Evolutionary conservation across 331 rosid genomes (phyloP), one percentile per base, ranked within the genome.

Genomic region (Malus hybrid): DNA sequence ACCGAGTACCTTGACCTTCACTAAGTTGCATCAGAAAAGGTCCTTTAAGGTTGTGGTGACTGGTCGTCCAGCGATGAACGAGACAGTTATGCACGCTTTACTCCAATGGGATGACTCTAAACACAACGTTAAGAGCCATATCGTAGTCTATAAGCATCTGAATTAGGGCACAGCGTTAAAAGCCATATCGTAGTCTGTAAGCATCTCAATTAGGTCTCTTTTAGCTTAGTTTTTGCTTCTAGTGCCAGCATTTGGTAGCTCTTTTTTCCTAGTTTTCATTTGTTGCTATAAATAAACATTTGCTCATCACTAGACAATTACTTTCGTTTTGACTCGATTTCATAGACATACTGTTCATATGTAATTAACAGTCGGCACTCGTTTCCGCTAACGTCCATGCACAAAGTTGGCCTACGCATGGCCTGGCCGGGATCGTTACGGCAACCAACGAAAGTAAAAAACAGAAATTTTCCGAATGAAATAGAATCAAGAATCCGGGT

Each of bases 31-130:
- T 68, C 81, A 87, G 72, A 73, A 73, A n/a, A 75, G 18, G 70
- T 74, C 89, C n/a, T 90, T 90, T 70, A 90, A 83, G 88, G 92
- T 90, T 52, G 78, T 78, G 11, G 48, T 91, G 48, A 75, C 77
- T 61, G 97, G 95, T 10, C 62, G 83, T 39, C 73, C 87, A 10
- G 39, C 77, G 87, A 22, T 64, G 11, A 6, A n/a, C 0, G 88
- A 46, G 7, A 29, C 42, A 7, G 5, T 73, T 20, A 15, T 79
- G 44, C 52, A 84, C 2, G 94, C 90, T 31, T 69, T 74, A 11
- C 87, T 90, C 8, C 89, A 88, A 76, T 93, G 98, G 98, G 65
- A 44, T 22, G 96, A 90, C 80, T 74, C 81, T 61, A 75, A 63
- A 69, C 94, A 91, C 31, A 77, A 20, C 44, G 98, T 89, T 73